Conservation (phyloP, 257 asterid genomes). For the Penstemon eatonii region DNA sequence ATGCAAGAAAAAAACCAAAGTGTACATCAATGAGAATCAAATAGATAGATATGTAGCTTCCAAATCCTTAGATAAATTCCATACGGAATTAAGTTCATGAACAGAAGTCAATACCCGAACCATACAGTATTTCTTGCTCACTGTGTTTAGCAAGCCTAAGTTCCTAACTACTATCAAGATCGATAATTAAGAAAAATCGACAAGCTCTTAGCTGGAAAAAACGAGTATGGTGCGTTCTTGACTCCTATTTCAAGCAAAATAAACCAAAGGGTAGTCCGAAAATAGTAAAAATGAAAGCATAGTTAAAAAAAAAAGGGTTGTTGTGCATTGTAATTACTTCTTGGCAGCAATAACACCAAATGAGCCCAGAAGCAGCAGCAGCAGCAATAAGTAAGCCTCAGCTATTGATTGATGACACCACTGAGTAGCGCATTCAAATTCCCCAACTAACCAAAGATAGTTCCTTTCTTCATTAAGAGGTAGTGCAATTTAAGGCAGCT, state of each 20-base stretch:
- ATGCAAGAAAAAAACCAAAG: background rate
- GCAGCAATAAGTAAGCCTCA: conserved; percentile 46
- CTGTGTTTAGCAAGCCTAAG: conserved; percentile 26
- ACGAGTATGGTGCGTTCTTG: conserved; percentile 56
- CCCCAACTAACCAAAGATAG: conserved; percentile 52
- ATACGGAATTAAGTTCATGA: conserved; percentile 27
- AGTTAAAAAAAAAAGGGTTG: conserved; percentile 26
- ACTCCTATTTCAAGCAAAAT: conserved; percentile 40
- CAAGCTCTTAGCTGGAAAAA: conserved; percentile 33
- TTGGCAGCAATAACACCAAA: conserved; percentile 38
- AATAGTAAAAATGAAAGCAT: background rate
- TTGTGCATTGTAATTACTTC: conserved; percentile 43
- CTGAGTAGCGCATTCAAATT: conserved; percentile 49
- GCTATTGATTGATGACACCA: conserved; percentile 40
- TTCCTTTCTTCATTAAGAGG: conserved; percentile 31
- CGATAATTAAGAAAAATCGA: background rate
- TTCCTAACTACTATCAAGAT: background rate
- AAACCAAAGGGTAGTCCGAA: conserved; percentile 13
- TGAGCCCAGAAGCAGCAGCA: conserved; percentile 33
- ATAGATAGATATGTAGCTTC: background rate
- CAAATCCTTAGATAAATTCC: conserved; percentile 16
- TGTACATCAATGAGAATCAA: conserved; percentile 18
- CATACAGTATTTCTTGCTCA: conserved; percentile 53
- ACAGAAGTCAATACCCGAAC: conserved; percentile 99
- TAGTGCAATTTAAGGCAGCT: conserved; percentile 64